Conservation (phyloP, 2,329 filamentous ascomycete species). For the Penicillium sp. region DNA sequence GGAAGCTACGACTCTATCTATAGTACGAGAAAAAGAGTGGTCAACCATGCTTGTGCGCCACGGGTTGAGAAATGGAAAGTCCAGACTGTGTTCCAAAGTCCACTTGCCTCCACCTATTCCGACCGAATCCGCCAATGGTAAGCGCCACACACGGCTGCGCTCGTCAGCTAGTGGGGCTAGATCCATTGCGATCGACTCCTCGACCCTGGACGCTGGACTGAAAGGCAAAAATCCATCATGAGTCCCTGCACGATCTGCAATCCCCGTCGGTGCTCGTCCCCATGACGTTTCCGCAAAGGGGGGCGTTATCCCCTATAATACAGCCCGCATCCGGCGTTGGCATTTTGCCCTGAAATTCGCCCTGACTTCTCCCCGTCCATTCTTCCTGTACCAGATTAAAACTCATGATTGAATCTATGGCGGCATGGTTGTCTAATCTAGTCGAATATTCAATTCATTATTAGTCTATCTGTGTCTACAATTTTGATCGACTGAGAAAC, state of each 20-base stretch:
- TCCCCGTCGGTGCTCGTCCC: slow-evolving; percentile 2
- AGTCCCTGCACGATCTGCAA: slow-evolving; percentile 16
- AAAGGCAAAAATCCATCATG: slow-evolving; percentile 4
- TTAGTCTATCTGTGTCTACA: neutral
- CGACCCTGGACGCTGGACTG: slow-evolving; percentile 14
- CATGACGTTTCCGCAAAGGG: slow-evolving; percentile 29
- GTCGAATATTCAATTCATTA: slow-evolving; percentile 1
- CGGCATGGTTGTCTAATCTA: slow-evolving; percentile 19
- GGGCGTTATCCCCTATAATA: slow-evolving; percentile 16
- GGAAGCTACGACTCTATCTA: neutral
- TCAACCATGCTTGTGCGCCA: neutral
- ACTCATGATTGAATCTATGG: slow-evolving; percentile 4
- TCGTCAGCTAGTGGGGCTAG: slow-evolving; percentile 26
- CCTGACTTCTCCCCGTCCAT: slow-evolving; percentile 5
- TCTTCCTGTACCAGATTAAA: neutral
- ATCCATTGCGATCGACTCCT: slow-evolving; percentile 25
- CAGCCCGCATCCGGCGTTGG: slow-evolving; percentile 21
- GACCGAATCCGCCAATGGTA: slow-evolving; percentile 17
- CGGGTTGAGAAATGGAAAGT: neutral
- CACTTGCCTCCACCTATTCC: slow-evolving; percentile 12
- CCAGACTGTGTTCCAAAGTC: slow-evolving; percentile 15
- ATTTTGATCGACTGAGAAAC: neutral
- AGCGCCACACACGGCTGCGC: slow-evolving; percentile 1
- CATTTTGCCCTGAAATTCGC: slow-evolving; percentile 4
- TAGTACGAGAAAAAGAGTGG: neutral